Base-by-base conservation (phyloP, 345 rosid species). In the sweet orange (Citrus sinensis) region DNA sequence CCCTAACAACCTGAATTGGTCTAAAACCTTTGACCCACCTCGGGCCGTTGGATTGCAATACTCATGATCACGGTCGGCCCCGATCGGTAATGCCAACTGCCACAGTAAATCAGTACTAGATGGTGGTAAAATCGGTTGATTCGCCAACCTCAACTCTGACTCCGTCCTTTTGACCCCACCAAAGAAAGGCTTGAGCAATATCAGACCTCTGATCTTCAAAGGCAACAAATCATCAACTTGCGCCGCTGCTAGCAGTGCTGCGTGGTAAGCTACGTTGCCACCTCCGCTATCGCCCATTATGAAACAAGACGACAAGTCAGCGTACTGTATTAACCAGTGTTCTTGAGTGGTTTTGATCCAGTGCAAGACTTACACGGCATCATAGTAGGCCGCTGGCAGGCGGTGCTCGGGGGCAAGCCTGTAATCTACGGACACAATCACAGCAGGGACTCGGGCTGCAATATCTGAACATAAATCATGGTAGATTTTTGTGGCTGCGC, bases 351-450 rank as follows among this genome's bases (percentile, higher is more conserved):
- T 39, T 80, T 39, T 72, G 70, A 91, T 83, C 86, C 84, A 87
- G 6, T 75, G 74, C 59, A 92, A 56, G 10, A 84, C 88, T 29
- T 88, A 93, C 16, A 74, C 5, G 0, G 89, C 92, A 46, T 92
- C 95, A 0, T 91, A 92, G 46, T 89, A 91, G 30, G 92, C 91
- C 24, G 88, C 87, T 11, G 94, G 97, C 16, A 89, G 88, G 2
- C 93, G 87, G 59, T 91, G 80, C 88, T 91, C 97, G 0, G 97
- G 97, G 11, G 93, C 92, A 1, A 88, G 80, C 3, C 93, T 88
- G 74, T 91, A 87, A 0, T 85, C 87, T 29, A 86, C 82, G 0
- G 95, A 87, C 0, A 81, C 86, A 6, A 93, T 81, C 29, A 90
- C 62, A 1, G 82, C 88, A 29, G 82, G 76, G 69, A 86, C 80